Evolutionary conservation across 345 rosid species (phyloP).

Genomic region (Salix udensis): DNA sequence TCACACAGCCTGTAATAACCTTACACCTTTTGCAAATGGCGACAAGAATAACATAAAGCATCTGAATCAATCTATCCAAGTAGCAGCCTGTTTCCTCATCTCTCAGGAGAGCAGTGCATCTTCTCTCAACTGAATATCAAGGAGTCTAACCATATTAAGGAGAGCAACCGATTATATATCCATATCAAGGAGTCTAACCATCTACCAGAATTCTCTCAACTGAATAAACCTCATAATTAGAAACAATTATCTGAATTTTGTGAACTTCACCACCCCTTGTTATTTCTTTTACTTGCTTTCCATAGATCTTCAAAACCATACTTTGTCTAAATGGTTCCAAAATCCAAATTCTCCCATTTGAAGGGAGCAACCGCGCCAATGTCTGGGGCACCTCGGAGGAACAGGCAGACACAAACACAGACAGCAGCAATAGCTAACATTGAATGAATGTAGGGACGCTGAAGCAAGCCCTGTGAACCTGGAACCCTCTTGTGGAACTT

Average conservation of each 20-base stretch:
- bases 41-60: neutral
- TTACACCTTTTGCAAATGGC: neutral
- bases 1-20: constrained; percentile 5
- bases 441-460: constrained; percentile 69
- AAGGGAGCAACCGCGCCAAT: constrained; percentile 60
- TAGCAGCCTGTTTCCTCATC: neutral
- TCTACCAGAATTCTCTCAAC: neutral
- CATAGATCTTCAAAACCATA: neutral
- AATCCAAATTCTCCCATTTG: constrained; percentile 75
- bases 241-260: constrained; percentile 1
- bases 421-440: constrained; percentile 88
- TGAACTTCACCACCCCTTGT: neutral
- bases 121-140: too few species aligned
- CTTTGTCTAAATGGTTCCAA: constrained; percentile 50
- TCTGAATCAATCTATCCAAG: neutral
- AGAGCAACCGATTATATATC: neutral
- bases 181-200: neutral
- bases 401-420: constrained; percentile 87
- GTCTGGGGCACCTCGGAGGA: constrained; percentile 61
- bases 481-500: constrained; percentile 44
- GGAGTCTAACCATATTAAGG: neutral
- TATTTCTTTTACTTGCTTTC: neutral
- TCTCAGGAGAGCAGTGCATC: neutral
- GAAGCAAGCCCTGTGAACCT: constrained; percentile 60
- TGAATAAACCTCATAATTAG: neutral